A percentile compares a stretch with the other conserved stretches of the same genome.
phyloP scores from a whole-genome alignment of 1,284 basidiomycete species.

The Schizophyllum amplum region DNA sequence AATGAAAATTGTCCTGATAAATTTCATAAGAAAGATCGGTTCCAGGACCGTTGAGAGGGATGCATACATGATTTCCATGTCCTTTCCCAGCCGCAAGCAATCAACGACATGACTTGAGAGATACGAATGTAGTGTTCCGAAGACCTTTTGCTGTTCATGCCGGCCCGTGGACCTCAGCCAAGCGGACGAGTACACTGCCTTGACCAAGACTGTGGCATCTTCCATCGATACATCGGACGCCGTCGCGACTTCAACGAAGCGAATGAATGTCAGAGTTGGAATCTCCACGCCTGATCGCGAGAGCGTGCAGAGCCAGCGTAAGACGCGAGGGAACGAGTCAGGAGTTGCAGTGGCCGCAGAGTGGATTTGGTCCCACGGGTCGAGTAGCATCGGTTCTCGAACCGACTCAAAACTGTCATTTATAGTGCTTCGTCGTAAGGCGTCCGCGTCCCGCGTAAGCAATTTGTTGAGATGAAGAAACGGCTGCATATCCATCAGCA shows the following conservation, averaged over 20 bases:
- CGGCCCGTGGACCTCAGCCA: constrained; percentile 52
- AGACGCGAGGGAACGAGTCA: constrained; percentile 39
- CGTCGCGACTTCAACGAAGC: constrained; percentile 35
- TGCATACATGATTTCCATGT: constrained; percentile 24
- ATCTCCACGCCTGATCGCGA: constrained; percentile 64
- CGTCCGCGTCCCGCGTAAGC: constrained; percentile 34
- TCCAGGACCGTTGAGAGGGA: background rate
- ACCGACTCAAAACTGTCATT: constrained; percentile 14
- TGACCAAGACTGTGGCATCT: constrained; percentile 38
- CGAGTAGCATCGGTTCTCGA: constrained; percentile 22
- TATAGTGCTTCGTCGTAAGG: constrained; percentile 27
- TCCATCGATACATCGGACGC: constrained; percentile 32
- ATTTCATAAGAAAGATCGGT: constrained; percentile 2
- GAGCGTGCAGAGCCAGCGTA: constrained; percentile 61
- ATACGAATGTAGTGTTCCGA: constrained; percentile 40
- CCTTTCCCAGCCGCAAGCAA: constrained; percentile 23
- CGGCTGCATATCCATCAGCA: constrained; percentile 26
- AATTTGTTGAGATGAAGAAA: constrained; percentile 53
- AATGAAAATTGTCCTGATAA: constrained; percentile 40
- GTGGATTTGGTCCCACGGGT: constrained; percentile 51
- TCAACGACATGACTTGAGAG: constrained; percentile 30
- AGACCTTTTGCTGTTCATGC: constrained; percentile 43
- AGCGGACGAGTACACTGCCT: constrained; percentile 38
- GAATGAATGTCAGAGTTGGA: constrained; percentile 40
- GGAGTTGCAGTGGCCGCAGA: constrained; percentile 34